Conservation (phyloP, 108 stramenopile genomes). For the Cyclotella baltica region DNA sequence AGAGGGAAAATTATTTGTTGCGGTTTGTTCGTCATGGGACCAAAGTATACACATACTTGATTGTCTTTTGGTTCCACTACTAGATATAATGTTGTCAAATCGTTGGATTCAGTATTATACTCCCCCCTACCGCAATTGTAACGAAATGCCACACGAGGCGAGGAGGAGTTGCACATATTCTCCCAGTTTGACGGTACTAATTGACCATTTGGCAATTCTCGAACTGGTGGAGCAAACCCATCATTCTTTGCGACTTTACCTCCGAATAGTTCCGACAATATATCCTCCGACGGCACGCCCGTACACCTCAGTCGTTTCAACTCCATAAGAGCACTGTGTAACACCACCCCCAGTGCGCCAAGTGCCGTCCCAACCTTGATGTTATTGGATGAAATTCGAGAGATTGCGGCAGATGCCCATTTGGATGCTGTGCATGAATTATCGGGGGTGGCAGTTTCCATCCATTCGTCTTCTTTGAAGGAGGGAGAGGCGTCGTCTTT, state of each 20-base stretch:
- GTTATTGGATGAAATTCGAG: conserved; percentile 56
- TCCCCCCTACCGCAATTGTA: conserved; percentile 33
- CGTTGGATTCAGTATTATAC: conserved; percentile 13
- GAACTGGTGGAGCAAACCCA: conserved; percentile 84
- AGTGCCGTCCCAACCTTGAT: conserved; percentile 58
- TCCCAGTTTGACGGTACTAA: conserved; percentile 81
- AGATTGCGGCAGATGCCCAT: conserved; percentile 57
- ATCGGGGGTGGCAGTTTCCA: conserved; percentile 13
- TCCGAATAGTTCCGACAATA: conserved; percentile 25
- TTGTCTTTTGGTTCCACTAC: conserved; percentile 12
- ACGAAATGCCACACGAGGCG: conserved; percentile 40
- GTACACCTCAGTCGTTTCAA: conserved; percentile 64
- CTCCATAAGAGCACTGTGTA: conserved; percentile 71
- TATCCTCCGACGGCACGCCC: conserved; percentile 56
- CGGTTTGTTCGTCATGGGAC: conserved; percentile 17
- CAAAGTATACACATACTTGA: conserved; percentile 31
- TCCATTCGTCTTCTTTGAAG: conserved; percentile 46
- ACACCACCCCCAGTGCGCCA: conserved; percentile 68
- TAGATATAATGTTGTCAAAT: conserved; percentile 36
- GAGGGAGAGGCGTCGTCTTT: conserved; percentile 47
- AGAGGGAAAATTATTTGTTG: conserved; percentile 55
- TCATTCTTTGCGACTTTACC: neutral
- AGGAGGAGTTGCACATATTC: neutral
- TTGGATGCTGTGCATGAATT: conserved; percentile 37
- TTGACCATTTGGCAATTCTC: conserved; percentile 65